These are phyloP conservation scores for Colletotrichum eremochloae DNA, from an alignment of 2,329 filamentous ascomycete genomes.

Conservation along the genomic window DNA sequence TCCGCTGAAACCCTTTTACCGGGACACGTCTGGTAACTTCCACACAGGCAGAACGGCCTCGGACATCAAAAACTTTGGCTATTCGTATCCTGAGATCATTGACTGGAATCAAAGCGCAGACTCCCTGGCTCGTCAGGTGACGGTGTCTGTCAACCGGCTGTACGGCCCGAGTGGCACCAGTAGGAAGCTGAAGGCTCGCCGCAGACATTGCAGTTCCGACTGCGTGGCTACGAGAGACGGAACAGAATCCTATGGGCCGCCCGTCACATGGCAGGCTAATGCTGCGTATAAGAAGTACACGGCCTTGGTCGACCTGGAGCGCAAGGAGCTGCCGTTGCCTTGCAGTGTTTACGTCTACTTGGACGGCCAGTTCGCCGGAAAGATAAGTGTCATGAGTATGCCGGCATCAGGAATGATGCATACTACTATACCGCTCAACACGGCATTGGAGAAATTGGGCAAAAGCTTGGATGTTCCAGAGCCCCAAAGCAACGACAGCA, in stretches of 20 bases:
- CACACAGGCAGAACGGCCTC: conserved; percentile 57
- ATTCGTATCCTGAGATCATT: conserved; percentile 51
- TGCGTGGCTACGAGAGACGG: too few species aligned
- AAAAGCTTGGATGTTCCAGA: background rate
- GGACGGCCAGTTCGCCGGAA: conserved; percentile 50
- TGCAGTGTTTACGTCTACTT: conserved; percentile 53
- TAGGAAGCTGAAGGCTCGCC: conserved; percentile 3
- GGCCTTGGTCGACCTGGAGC: conserved; percentile 51
- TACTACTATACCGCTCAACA: conserved; percentile 5
- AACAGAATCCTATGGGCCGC: background rate
- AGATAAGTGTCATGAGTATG: conserved; percentile 52
- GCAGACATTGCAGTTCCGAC: conserved; percentile 2
- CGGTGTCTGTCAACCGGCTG: conserved; percentile 12
- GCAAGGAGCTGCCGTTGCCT: conserved; percentile 53
- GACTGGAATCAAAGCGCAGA: conserved; percentile 19
- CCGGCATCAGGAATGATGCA: conserved; percentile 5
- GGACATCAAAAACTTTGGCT: conserved; percentile 52
- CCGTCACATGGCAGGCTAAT: conserved; percentile 1
- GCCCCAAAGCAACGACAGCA: background rate
- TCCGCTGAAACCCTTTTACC: conserved; percentile 65
- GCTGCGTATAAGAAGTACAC: conserved; percentile 49
- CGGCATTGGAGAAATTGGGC: background rate
- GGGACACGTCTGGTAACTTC: conserved; percentile 51
- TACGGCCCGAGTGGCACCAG: conserved; percentile 1
- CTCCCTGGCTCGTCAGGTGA: conserved; percentile 17